Conservation (phyloP, 352 stramenopile species). For the Phytophthora ohioensis region DNA sequence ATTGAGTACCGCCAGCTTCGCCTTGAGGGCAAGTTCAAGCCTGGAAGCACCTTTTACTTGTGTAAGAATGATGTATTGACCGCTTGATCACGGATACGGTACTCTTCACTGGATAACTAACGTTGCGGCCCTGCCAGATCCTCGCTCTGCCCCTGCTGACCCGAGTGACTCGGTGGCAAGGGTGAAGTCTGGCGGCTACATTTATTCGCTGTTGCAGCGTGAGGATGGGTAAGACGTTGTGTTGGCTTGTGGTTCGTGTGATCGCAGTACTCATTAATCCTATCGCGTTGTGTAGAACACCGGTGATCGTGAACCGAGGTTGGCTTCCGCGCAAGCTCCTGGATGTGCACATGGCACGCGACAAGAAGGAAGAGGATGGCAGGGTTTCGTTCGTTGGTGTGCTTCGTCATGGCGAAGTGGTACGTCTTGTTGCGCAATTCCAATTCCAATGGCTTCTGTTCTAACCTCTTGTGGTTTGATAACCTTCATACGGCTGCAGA, state of each 20-base stretch:
- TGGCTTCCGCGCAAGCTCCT: slow-evolving; percentile 84
- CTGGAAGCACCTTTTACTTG: slow-evolving; percentile 81
- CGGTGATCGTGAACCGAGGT: slow-evolving; percentile 87
- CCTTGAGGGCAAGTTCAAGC: slow-evolving; percentile 73
- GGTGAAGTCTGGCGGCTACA: slow-evolving; percentile 86
- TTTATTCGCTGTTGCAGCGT: slow-evolving; percentile 84
- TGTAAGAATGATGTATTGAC: slow-evolving; percentile 48
- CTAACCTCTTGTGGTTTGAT: neutral
- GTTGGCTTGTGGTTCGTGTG: neutral
- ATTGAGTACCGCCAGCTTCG: slow-evolving; percentile 85
- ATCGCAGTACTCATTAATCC: slow-evolving; percentile 1
- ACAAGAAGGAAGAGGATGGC: slow-evolving; percentile 65
- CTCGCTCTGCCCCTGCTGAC: slow-evolving; percentile 82
- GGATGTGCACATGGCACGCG: slow-evolving; percentile 67
- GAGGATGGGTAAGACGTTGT: slow-evolving; percentile 59
- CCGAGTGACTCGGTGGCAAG: slow-evolving; percentile 78
- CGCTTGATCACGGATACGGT: neutral
- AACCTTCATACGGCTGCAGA: slow-evolving; percentile 38
- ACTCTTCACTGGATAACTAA: slow-evolving; percentile 2
- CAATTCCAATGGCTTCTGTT: slow-evolving; percentile 3
- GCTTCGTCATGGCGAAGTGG: slow-evolving; percentile 82
- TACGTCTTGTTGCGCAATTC: slow-evolving; percentile 30
- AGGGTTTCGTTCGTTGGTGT: slow-evolving; percentile 74
- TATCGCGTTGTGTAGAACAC: slow-evolving; percentile 51
- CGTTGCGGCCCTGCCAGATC: slow-evolving; percentile 50